These are phyloP conservation scores for Fraxinus cuspidata DNA, from an alignment of 257 asterid species.

Conservation along the genomic window DNA sequence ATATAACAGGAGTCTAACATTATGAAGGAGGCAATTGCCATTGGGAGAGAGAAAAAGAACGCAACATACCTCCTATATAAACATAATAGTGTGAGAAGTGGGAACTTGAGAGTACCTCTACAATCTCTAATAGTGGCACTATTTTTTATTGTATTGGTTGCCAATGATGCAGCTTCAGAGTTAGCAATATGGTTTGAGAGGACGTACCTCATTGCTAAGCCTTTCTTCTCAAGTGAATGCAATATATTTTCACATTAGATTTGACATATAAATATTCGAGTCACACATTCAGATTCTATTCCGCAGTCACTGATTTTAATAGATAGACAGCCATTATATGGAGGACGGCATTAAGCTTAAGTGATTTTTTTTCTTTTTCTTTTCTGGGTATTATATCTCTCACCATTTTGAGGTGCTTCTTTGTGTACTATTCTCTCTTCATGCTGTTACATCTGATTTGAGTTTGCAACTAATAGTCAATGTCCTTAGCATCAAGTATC, in stretches of 20 bases:
- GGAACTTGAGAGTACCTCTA: not conserved
- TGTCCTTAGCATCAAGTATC: constrained; percentile 10
- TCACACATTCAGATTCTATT: constrained; percentile 4
- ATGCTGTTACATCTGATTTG: not conserved
- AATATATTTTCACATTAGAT: constrained; percentile 16
- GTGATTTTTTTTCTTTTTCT: not conserved
- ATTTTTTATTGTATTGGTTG: not conserved
- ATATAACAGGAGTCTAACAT: not conserved
- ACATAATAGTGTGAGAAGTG: not conserved
- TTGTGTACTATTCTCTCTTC: not conserved
- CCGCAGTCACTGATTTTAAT: constrained; percentile 12
- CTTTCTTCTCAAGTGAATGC: constrained; percentile 21
- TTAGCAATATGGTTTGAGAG: not conserved
- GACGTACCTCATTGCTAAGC: constrained; percentile 19
- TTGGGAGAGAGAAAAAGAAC: not conserved
- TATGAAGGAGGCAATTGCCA: not conserved
- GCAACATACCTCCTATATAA: not conserved
- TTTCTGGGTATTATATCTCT: constrained; percentile 7
- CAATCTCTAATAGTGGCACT: not conserved
- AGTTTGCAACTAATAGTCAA: constrained; percentile 2
- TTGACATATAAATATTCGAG: constrained; percentile 14
- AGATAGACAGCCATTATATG: constrained; percentile 9
- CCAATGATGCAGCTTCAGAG: not conserved
- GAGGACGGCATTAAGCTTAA: constrained; percentile 10
- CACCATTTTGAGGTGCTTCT: not conserved